Base-by-base conservation (phyloP, 768 basidiomycete species). In the Panellus pusillus region DNA sequence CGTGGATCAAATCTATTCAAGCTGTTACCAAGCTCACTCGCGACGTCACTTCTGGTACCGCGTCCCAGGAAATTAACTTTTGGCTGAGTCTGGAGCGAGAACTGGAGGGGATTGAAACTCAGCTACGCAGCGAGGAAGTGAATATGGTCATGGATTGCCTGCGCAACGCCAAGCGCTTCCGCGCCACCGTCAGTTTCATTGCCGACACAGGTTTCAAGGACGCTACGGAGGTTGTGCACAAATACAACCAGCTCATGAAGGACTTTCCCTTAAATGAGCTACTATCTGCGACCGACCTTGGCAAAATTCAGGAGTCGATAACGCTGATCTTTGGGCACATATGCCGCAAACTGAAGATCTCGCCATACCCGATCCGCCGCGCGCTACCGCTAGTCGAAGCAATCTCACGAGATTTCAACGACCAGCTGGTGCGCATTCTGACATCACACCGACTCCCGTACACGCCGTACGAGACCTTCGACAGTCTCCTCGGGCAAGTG, bases 31-130 rank as follows among this genome's bases (percentile, higher is more conserved):
- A 96, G 67, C 82, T 99, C n/a, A 87, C 84, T 2, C 79, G 97
- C 19, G 96, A 98, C 63, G 96, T 98, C 29, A 79, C 86, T 0
- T 91, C 91, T 5, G 96, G 96, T 2, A 98, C 96, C 0, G 96
- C 97, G 2, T 95, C 93, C 0, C 97, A 99, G 66, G 97, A 98
- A 69, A 94, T 99, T 76, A 98, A 98, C 70, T 98, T 99, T 65
- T 98, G 97, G 97, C 76, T 98, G 19, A 91, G 88, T 68, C 79
- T 99, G 69, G 97, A 99, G 68, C 78, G 91, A 40, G 94, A 94
- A 6, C 70, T 99, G 58, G 97, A 98, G 64, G 89, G 83, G 0
- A 98, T 98, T 64, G 95, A 98, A 65, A 75, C 84, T 0, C 97
- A 99, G 65, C 76, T 99, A 55, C 79, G 87, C 58, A 92, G 91